Evolutionary conservation across 2,329 filamentous ascomycete species (phyloP), one percentile per base, ranked within the genome.

Genomic region (Colletotrichum gloeosporioides): DNA sequence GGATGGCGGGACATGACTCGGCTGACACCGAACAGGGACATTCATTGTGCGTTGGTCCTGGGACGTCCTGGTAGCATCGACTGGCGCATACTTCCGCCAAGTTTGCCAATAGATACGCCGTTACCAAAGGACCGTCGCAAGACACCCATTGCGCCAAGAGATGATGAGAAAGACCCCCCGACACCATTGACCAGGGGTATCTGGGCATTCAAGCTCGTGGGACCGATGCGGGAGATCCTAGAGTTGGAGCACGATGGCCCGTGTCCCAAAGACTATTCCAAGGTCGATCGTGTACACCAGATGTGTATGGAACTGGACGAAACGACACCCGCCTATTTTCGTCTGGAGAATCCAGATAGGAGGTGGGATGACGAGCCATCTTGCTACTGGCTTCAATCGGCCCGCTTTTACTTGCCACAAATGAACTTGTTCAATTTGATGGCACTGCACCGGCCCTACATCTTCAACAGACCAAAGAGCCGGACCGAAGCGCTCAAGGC

Each of bases 391-490:
- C 80, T 93, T 49, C 84, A 84, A 13, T 80, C 83, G 67, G 84
- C 85, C n/a, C 84, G 90, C 53, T 83, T 86, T 73, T 85, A 87
- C 65, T 80, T 89, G 66, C 87, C 89, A 16, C 89, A 90, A 78
- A 80, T 73, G 7, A 82, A 86, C 13, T 84, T 88, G 0, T 92
- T 93, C 80, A 88, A 89, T 73, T 82, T 90, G 65, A 90, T 93
- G 84, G 90, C 90, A 6, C 84, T 93, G 53, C 92, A 93, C 77
- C 86, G 91, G 29, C 90, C 91, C 0, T 93, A 92, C 79, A 88
- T 93, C 25, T 93, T 93, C 78, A 91, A 90, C 18, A 88, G 90
- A 15, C 81, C 86, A 8, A 83, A 85, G 44, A 92, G 89, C 79
- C 85, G 91, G n/a, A 85, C 85, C 6, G 89, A 90, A 77, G 91